Conservation (phyloP, 2,329 filamentous ascomycete genomes). For the Ilyonectria mors-panacis region DNA sequence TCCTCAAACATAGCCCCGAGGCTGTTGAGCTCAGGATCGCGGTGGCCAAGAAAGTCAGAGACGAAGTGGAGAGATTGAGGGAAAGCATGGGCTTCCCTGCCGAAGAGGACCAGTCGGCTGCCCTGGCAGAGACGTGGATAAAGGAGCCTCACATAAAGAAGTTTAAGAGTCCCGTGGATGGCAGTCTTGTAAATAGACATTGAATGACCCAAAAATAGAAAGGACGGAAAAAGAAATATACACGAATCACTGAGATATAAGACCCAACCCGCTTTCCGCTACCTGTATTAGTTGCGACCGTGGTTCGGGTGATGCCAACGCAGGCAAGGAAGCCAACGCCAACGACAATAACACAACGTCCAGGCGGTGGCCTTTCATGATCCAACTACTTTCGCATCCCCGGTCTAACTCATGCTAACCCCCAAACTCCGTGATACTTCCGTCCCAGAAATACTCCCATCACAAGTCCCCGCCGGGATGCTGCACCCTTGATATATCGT, state of each 20-base stretch:
- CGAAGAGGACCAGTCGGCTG: slow-evolving; percentile 86
- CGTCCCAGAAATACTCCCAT: slow-evolving; percentile 13
- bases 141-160: slow-evolving; percentile 63
- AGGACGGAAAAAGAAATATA: slow-evolving; percentile 7
- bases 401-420: slow-evolving; percentile 43
- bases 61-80: slow-evolving; percentile 85
- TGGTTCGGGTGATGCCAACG: slow-evolving; percentile 15
- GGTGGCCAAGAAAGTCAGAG: slow-evolving; percentile 82
- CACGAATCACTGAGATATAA: slow-evolving; percentile 31
- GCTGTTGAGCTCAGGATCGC: slow-evolving; percentile 81
- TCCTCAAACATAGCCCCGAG: slow-evolving; percentile 65
- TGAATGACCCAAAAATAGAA: slow-evolving; percentile 39
- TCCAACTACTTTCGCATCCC: slow-evolving; percentile 36
- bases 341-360: slow-evolving; percentile 16
- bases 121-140: slow-evolving; percentile 86
- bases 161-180: slow-evolving; percentile 69
- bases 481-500: slow-evolving; percentile 5
- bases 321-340: slow-evolving; percentile 25
- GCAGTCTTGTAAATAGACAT: slow-evolving; percentile 63
- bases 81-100: slow-evolving; percentile 76
- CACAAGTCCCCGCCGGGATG: slow-evolving; percentile 16
- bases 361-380: slow-evolving; percentile 28
- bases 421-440: slow-evolving; percentile 44
- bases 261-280: slow-evolving; percentile 22
- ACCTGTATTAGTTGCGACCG: slow-evolving; percentile 35